Base-by-base conservation (phyloP, 441 rosid genomes). In the Geranium incanum region DNA sequence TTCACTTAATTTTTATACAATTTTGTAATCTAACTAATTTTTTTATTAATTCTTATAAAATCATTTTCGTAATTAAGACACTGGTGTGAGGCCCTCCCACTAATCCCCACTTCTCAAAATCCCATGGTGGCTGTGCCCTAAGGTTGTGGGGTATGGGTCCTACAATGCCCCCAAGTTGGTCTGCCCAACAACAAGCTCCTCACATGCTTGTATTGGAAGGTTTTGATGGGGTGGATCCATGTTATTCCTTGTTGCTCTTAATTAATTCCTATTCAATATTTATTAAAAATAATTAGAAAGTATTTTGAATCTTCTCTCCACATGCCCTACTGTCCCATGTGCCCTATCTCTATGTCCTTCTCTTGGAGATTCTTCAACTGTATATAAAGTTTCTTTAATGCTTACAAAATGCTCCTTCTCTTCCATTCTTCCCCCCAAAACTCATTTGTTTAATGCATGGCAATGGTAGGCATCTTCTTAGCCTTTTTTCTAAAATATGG, bases 221-320 rank as follows among this genome's bases (percentile, higher is more conserved):
- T 55, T 55, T 55, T n/a, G 60, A 6, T 19, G 18, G 60, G 19
- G 60, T 55, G 60, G 60, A 55, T 55, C 60, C 60, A 55, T 55
- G 60, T 55, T 55, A 55, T 55, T 55, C 60, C 60, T 55, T 55
- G 60, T 55, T 55, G 60, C 60, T 55, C 60, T 50, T 50, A 11
- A 38, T 28, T 28, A 28, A 15, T 15, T 50, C 59, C 6, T 19
- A 55, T 16, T 55, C 60, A 55, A 55, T 15, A 55, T 55, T 55
- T n/a, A 55, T 15, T n/a, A 3, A 55, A 55, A 18, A 55, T 2
- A 28, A 28, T 28, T 28, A 55, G 60, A 55, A 55, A 55, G 60
- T 55, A 18, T 3, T 55, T 6, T 55, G 60, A 55, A 55, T 55
- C 60, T 55, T 55, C n/a, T 11, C 11, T 55, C 60, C 60, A 45